Conservation (phyloP, 805 yeast species). For the Lachancea thermotolerans region DNA sequence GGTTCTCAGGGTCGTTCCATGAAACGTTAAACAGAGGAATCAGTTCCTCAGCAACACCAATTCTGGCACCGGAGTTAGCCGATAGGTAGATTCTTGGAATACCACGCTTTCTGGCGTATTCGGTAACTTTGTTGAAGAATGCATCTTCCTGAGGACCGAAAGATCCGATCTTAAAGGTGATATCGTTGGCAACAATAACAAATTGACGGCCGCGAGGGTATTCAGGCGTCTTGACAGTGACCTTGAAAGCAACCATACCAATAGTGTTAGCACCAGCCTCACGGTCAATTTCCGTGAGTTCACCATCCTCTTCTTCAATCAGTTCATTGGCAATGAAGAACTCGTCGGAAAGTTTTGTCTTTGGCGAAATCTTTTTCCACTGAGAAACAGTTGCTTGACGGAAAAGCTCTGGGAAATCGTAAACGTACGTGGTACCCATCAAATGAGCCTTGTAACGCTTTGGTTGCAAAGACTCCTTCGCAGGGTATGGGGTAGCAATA, state of each 20-base stretch:
- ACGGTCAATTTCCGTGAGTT: slow-evolving; percentile 79
- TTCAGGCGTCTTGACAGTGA: slow-evolving; percentile 90
- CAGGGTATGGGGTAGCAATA: slow-evolving; percentile 93
- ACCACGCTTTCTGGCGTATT: slow-evolving; percentile 82
- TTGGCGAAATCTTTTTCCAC: slow-evolving; percentile 67
- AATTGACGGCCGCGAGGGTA: slow-evolving; percentile 95
- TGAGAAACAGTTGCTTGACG: slow-evolving; percentile 80
- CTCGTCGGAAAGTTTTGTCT: slow-evolving; percentile 50
- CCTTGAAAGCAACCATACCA: slow-evolving; percentile 97
- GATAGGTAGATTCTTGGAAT: slow-evolving; percentile 93
- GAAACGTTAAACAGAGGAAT: slow-evolving; percentile 84
- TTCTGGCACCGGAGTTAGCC: slow-evolving; percentile 99
- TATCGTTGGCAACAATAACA: slow-evolving; percentile 91
- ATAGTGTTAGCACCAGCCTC: slow-evolving; percentile 94
- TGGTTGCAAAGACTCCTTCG: slow-evolving; percentile 96
- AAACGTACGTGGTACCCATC: slow-evolving; percentile 96
- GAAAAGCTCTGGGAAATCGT: slow-evolving; percentile 98
- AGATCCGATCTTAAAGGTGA: slow-evolving; percentile 96
- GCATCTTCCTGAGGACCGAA: slow-evolving; percentile 95
- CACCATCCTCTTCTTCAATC: slow-evolving; percentile 71
- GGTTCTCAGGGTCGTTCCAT: slow-evolving; percentile 76
- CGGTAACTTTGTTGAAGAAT: slow-evolving; percentile 88
- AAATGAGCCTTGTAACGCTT: slow-evolving; percentile 97
- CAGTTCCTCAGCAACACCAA: slow-evolving; percentile 95
- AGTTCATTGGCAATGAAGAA: slow-evolving; percentile 75